Percentiles rank a stretch among this genome's conserved stretches.
These are phyloP conservation scores for Hebeloma cylindrosporum DNA, from an alignment of 768 basidiomycete species.

Conservation along the genomic window DNA sequence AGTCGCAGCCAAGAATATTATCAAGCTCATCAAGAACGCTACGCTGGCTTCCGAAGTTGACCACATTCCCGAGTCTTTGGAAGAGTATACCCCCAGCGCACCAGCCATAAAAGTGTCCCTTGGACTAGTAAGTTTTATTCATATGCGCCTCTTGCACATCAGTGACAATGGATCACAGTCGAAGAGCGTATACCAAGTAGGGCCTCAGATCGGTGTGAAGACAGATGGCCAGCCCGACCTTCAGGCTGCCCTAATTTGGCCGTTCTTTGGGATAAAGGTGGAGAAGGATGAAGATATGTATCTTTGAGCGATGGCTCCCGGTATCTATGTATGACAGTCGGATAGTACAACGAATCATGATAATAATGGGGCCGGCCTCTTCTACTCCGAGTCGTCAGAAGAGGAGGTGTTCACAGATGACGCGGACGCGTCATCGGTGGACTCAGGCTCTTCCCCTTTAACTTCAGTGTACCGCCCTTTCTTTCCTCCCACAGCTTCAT, in stretches of 20 bases:
- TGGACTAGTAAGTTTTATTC: slow-evolving; percentile 46
- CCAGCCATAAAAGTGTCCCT: slow-evolving; percentile 65
- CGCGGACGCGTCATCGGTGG: too few relatives aligned
- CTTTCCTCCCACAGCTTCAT: too few relatives aligned
- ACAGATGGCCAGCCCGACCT: slow-evolving; percentile 48
- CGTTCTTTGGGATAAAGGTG: slow-evolving; percentile 40
- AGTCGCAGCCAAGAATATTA: slow-evolving; percentile 55
- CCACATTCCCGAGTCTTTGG: slow-evolving; percentile 30
- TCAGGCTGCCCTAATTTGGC: slow-evolving; percentile 48
- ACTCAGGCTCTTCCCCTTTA: too few relatives aligned
- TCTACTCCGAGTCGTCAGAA: too few relatives aligned
- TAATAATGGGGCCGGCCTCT: too few relatives aligned
- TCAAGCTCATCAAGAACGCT: slow-evolving; percentile 39
- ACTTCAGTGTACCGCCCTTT: too few relatives aligned
- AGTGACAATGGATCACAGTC: slow-evolving; percentile 26
- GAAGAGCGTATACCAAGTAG: slow-evolving; percentile 46
- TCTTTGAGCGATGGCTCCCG: slow-evolving; percentile 1
- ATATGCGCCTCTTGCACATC: slow-evolving; percentile 3
- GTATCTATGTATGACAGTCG: too few relatives aligned
- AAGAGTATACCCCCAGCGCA: slow-evolving; percentile 43
- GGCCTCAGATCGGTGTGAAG: slow-evolving; percentile 43
- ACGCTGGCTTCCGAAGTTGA: not conserved
- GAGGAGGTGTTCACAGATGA: too few relatives aligned
- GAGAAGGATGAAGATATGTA: slow-evolving; percentile 38
- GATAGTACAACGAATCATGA: too few relatives aligned